Evolutionary conservation across 352 stramenopile genomes (phyloP), one percentile per base, ranked within the genome.

Genomic region (Halophytophthora polymorphica): DNA sequence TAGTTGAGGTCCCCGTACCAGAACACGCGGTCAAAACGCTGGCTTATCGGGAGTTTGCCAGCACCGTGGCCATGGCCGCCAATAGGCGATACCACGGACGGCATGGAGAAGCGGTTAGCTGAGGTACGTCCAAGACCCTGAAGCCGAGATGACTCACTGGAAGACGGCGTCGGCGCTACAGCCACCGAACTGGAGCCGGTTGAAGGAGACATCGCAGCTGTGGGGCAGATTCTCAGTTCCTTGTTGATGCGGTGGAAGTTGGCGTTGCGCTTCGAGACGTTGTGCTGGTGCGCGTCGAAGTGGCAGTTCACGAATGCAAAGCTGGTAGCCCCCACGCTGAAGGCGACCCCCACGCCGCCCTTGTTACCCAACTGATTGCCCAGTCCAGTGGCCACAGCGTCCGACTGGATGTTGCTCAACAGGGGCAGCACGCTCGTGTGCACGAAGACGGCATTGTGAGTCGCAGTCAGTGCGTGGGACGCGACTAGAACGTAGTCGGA

Each of bases 341-440:
- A 78, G 18, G 91, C 91, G 11, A 97, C 83, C 18, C 84, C 91
- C 17, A 98, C 93, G n/a, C 89, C 93, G 45, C 82, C 95, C 62
- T 98, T 98, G 65, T 99, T 99, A 37, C 96, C 90, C 17, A 99
- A 73, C 10, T 98, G 83, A 53, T 98, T 98, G 0, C 90, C 93
- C 28, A 98, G 76, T 0, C 95, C 95, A 22, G 93, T 98, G 0
- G 95, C 88, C 5, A 98, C 90, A 31, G 83, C 83, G 42, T 96
- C 77, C 12, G 85, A 87, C 54, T 96, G 78, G 29, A 98, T 77
- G 29, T 96, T 79, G 18, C 80, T 72, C 7, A 98, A 58, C 34
- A 96, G 56, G 21, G 86, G 80, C 12, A 95, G 59, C 21, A 94
- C 38, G 51, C 83, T 93, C 15, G 81, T 75, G 56, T 97, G 90